Evolutionary conservation across 2,329 filamentous ascomycete species (phyloP), one percentile per base, ranked within the genome.

Genomic region (Capronia epimyces): DNA sequence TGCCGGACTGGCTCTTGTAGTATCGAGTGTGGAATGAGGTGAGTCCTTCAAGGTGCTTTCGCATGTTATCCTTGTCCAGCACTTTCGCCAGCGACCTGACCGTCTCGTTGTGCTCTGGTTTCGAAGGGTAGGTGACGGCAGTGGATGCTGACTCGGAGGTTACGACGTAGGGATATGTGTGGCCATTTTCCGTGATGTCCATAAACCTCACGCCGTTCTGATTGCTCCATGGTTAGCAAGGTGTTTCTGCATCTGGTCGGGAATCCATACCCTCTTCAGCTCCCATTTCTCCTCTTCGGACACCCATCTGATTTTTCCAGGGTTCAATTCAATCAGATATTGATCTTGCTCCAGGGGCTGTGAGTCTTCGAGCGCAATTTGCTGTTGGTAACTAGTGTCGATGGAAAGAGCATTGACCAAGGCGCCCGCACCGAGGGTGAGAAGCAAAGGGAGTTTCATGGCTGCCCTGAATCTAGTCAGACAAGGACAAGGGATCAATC

Each of bases 241-340:
- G 3, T 56, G 45, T 61, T 44, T 43, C n/a, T 24, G 31, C 44
- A 16, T 3, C 21, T 10, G 7, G 1, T 12, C 24, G 25, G 13
- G 6, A 43, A 21, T 32, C 13, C 81, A 51, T 78, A 94, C 89
- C 61, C 89, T 78, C 64, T 86, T 84, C 58, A 97, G 73, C 68
- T 84, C 83, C 89, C 91, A 96, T 71, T 97, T 98, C 73, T 96
- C 83, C 29, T 95, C 87, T 64, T 97, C 91, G 0, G 88, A 94
- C 25, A 96, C 84, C 86, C 87, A 93, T 75, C 79, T 75, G 20
- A 84, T 90, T 66, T 91, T 78, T 49, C 87, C 89, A 2, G 89
- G 89, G n/a, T 81, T 79, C 21, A 93, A 76, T 73, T 97, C 90
- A 57, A 98, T 83, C 41, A 95, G 76, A 67, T 79, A 93, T 61